Evolutionary conservation across 2,329 filamentous ascomycete species (phyloP).

Genomic region (Hysterium pulicare): DNA sequence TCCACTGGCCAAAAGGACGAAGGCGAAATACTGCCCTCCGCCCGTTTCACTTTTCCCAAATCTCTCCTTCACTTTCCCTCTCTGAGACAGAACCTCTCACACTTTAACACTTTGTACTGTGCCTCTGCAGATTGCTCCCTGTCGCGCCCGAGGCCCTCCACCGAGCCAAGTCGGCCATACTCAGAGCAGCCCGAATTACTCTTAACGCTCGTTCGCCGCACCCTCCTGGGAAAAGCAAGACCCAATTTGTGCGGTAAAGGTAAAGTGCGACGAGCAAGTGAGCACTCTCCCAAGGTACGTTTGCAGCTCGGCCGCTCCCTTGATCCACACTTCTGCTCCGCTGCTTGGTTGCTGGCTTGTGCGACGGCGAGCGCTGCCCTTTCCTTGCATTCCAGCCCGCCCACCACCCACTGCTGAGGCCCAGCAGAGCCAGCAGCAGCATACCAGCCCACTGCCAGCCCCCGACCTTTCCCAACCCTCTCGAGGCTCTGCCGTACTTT

Average conservation of each 20-base stretch:
- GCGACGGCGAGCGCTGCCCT: conserved; percentile 9
- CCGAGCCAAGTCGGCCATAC: conserved; percentile 8
- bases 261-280: no score
- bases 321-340: conserved; percentile 20
- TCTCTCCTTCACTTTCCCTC: conserved; percentile 39
- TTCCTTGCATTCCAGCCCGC: conserved; percentile 31
- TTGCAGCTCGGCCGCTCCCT: conserved; percentile 9
- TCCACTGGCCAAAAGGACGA: conserved; percentile 5
- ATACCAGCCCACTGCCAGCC: conserved; percentile 14
- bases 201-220: no score
- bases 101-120: conserved; percentile 22
- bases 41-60: conserved; percentile 40
- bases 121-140: conserved; percentile 6
- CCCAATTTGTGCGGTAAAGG: no score
- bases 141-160: conserved; percentile 9
- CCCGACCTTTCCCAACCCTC: conserved; percentile 20
- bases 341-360: no score
- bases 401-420: no score
- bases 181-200: background rate
- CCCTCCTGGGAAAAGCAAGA: no score
- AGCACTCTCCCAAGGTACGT: conserved; percentile 1
- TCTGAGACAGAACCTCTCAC: conserved; percentile 36
- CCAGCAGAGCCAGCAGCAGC: conserved; percentile 2
- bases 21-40: conserved; percentile 33
- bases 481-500: no score